Percentiles rank a stretch among this genome's conserved stretches.
phyloP scores from a whole-genome alignment of 2,329 filamentous ascomycete genomes.

The Harringtonia lauricola region DNA sequence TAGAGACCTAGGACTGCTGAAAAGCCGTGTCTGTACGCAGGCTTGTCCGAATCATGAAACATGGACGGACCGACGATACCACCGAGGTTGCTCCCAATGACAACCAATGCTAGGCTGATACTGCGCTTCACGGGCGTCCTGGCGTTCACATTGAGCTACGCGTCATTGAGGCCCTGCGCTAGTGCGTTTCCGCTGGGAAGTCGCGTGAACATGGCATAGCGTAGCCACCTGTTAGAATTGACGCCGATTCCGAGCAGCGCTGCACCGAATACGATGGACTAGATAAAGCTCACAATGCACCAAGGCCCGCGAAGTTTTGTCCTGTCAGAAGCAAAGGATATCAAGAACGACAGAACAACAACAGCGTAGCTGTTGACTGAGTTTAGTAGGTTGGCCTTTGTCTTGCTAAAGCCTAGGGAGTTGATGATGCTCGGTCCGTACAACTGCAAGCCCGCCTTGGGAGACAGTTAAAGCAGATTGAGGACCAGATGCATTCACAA shows the following conservation, averaged over 20 bases:
- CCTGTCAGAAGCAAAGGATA: background rate
- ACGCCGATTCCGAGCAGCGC: background rate
- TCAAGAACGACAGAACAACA: background rate
- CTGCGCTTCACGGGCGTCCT: background rate
- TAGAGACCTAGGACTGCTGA: background rate
- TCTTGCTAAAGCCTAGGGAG: background rate
- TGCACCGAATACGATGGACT: background rate
- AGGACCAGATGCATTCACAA: background rate
- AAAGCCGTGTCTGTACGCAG: background rate
- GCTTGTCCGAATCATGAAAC: background rate
- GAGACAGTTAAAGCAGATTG: background rate
- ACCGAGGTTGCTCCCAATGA: conserved; percentile 1
- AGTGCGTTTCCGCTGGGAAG: background rate
- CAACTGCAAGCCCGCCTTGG: background rate
- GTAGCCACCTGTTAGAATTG: background rate
- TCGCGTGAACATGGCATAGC: background rate
- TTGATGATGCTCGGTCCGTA: background rate
- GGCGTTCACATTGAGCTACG: conserved; percentile 1
- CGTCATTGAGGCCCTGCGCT: background rate
- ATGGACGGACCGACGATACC: background rate
- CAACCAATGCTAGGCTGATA: background rate
- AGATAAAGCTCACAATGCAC: conserved; percentile 1
- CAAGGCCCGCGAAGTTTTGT: background rate
- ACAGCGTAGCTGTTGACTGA: background rate
- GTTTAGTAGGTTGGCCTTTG: background rate